Base-by-base conservation (phyloP, 352 stramenopile species). In the Salisapilia sapeloensis region DNA sequence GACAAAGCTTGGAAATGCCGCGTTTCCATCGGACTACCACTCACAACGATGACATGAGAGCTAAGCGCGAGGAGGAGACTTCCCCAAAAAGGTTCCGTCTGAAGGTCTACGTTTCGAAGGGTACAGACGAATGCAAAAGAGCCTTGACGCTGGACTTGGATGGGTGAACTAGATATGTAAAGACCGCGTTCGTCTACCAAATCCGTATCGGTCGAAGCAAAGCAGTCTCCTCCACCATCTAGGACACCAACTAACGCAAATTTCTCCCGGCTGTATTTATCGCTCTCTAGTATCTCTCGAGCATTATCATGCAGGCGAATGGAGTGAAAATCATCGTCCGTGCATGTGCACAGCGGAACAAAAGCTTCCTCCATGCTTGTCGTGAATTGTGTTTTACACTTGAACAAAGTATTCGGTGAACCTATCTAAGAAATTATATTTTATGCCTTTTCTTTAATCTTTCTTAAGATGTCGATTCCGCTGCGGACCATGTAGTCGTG, bases 301-400 rank as follows among this genome's bases (percentile, higher is more conserved):
- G 52, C 69, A 0, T 28, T 52, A 16, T 47, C 40, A 33, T 57
- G 60, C 32, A 84, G 47, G 1, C 40, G 60, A 26, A 76, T 35
- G n/a, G 53, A 42, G 29, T 42, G 30, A 12, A 42, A 30, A 29
- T 48, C 42, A 0, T 19, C 46, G 17, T 42, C 29, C 10, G 48
- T 31, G 41, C 36, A 52, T 49, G 64, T 81, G 40, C 58, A 71
- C 21, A 84, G 48, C 62, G 69, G 69, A 43, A 77, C 57, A 8
- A 72, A 47, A 28, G 54, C 50, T 15, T 36, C 15, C 25, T 38
- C 13, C 14, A n/a, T n/a, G n/a, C n/a, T n/a, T n/a, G n/a, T n/a
- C n/a, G n/a, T n/a, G n/a, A n/a, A n/a, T n/a, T n/a, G n/a, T n/a
- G n/a, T n/a, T n/a, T n/a, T n/a, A n/a, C n/a, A n/a, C n/a, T n/a